phyloP scores from a whole-genome alignment of 176 grass and related monocot genomes.

The Aegilops bicornis region DNA sequence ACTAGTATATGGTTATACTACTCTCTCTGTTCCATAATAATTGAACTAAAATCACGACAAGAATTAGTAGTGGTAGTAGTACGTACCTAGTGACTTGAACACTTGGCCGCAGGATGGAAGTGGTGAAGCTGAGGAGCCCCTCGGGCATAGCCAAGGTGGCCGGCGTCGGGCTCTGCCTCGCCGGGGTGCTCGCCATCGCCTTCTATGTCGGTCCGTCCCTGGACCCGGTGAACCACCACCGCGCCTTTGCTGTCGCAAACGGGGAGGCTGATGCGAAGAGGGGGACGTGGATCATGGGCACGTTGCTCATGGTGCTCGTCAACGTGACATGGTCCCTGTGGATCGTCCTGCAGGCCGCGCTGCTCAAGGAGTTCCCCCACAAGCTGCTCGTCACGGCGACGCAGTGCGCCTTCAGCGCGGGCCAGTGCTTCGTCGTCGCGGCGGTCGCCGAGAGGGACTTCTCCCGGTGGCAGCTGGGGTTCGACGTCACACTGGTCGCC shows the following conservation, averaged over 20 bases:
- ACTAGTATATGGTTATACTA: not conserved
- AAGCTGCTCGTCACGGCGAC: conserved; percentile 54
- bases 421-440: conserved; percentile 40
- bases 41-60: too few relatives aligned
- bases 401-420: conserved; percentile 51
- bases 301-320: conserved; percentile 54
- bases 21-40: too few relatives aligned
- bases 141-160: conserved; percentile 48
- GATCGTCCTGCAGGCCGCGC: conserved; percentile 66
- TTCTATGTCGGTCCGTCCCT: conserved; percentile 54
- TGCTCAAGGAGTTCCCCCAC: conserved; percentile 58
- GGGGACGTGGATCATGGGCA: conserved; percentile 52
- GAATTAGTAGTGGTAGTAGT: too few relatives aligned
- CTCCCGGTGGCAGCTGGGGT: conserved; percentile 47
- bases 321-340: conserved; percentile 58
- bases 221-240: conserved; percentile 50
- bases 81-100: not conserved
- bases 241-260: not conserved
- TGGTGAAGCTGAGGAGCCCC: conserved; percentile 33
- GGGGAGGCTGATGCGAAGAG: not conserved
- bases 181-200: conserved; percentile 49
- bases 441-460: conserved; percentile 48
- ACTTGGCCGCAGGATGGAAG: conserved; percentile 50
- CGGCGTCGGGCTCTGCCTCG: conserved; percentile 48
- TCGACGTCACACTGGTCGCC: conserved; percentile 44